Evolutionary conservation across 2,329 filamentous ascomycete genomes (phyloP).

Genomic region (Monosporascus sp.): DNA sequence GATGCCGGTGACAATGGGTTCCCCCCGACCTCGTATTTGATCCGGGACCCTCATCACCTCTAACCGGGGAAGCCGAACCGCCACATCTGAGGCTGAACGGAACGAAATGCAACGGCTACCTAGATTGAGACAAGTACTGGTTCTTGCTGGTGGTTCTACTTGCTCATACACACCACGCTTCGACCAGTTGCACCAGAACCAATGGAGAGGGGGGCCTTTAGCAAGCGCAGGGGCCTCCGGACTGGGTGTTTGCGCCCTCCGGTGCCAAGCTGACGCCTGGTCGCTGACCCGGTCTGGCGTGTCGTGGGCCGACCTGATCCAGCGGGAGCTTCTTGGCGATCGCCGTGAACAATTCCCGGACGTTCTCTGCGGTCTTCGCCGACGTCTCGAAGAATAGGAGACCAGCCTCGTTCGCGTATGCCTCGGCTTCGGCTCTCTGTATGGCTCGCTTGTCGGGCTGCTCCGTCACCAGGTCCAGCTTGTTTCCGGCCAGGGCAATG

Average conservation of each 20-base stretch:
- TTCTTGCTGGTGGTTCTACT: too few species aligned
- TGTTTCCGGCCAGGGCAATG: constrained; percentile 96
- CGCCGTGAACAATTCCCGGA: constrained; percentile 89
- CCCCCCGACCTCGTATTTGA: too few species aligned
- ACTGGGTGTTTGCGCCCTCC: constrained; percentile 53
- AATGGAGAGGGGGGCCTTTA: constrained; percentile 26
- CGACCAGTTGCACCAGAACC: constrained; percentile 4
- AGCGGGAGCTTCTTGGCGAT: constrained; percentile 97
- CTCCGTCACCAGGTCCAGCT: constrained; percentile 90
- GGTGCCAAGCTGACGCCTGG: constrained; percentile 51
- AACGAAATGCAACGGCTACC: too few species aligned
- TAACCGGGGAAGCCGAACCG: too few species aligned
- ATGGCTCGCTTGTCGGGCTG: constrained; percentile 96
- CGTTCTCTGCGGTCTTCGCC: constrained; percentile 95
- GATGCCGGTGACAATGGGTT: too few species aligned
- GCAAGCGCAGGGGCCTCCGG: constrained; percentile 51
- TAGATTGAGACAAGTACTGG: too few species aligned
- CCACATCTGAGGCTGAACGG: too few species aligned
- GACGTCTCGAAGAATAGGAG: constrained; percentile 98
- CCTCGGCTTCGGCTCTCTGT: constrained; percentile 80
- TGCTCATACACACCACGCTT: background rate
- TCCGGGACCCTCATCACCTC: too few species aligned
- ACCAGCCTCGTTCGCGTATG: constrained; percentile 88
- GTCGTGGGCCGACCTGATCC: constrained; percentile 90
- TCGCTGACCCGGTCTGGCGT: constrained; percentile 62